Evolutionary conservation across 257 asterid genomes (phyloP).

Genomic region (Cinchona pubescens): DNA sequence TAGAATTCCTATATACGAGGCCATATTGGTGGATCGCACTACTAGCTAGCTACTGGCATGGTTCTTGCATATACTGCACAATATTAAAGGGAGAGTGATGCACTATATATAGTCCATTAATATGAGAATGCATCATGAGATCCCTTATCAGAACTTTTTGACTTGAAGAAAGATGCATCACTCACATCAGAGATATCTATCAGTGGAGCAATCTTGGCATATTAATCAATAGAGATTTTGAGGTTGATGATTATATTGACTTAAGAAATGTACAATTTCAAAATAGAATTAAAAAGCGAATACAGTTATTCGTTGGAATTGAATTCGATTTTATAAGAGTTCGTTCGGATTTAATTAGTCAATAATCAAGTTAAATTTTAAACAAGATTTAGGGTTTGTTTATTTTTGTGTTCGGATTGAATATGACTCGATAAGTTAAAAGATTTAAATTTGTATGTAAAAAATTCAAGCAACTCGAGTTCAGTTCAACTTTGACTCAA

Average conservation of each 20-base stretch:
- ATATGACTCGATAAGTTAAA: too few species aligned
- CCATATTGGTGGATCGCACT: conserved; percentile 20
- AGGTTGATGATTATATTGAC: background rate
- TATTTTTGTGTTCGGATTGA: too few species aligned
- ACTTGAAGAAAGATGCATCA: background rate
- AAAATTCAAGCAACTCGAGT: too few species aligned
- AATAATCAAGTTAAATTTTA: too few species aligned
- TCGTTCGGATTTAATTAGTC: too few species aligned
- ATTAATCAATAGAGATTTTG: background rate
- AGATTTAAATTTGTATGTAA: too few species aligned
- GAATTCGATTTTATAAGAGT: too few species aligned
- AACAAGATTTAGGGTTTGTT: too few species aligned
- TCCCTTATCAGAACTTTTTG: background rate
- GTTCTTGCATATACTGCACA: background rate
- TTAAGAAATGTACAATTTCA: background rate
- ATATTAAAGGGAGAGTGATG: conserved; percentile 4
- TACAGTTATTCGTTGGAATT: too few species aligned
- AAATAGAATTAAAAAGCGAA: background rate
- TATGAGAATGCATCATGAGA: conserved; percentile 5
- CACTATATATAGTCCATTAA: background rate
- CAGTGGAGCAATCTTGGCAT: conserved; percentile 1
- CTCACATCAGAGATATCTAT: conserved; percentile 4
- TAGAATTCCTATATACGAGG: conserved; percentile 13
- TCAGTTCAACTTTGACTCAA: too few species aligned
- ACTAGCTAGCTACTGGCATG: background rate